Evolutionary conservation across 2,329 filamentous ascomycete species (phyloP).

Genomic region (Penicillium polonicum): DNA sequence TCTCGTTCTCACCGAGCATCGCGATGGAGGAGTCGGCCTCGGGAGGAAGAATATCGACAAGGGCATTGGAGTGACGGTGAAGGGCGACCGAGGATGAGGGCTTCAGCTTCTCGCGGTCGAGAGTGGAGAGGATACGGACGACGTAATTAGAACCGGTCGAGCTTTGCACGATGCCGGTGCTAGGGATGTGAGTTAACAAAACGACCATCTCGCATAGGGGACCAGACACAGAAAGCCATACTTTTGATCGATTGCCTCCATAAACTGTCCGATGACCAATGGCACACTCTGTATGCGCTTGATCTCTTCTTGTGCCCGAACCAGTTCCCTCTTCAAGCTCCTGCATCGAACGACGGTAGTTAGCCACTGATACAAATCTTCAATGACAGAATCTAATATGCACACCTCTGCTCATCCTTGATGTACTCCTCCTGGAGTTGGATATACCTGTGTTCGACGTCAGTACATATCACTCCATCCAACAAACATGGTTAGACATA

Average conservation of each 20-base stretch:
- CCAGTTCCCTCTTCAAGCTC: slow-evolving; percentile 94
- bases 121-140: slow-evolving; percentile 94
- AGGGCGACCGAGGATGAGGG: slow-evolving; percentile 96
- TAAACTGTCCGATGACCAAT: slow-evolving; percentile 97
- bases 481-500: slow-evolving; percentile 48
- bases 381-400: neutral
- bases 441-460: slow-evolving; percentile 65
- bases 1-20: slow-evolving; percentile 95
- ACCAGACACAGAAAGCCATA: slow-evolving; percentile 46
- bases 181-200: slow-evolving; percentile 39
- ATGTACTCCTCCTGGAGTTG: slow-evolving; percentile 99
- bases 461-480: slow-evolving; percentile 16
- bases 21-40: slow-evolving; percentile 98
- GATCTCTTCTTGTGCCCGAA: slow-evolving; percentile 97
- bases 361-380: slow-evolving; percentile 12
- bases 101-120: slow-evolving; percentile 97
- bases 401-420: slow-evolving; percentile 95
- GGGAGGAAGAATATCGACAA: slow-evolving; percentile 97
- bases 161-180: slow-evolving; percentile 96
- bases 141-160: slow-evolving; percentile 99
- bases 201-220: neutral
- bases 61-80: slow-evolving; percentile 95
- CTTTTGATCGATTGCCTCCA: slow-evolving; percentile 99
- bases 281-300: slow-evolving; percentile 99
- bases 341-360: slow-evolving; percentile 44